These are phyloP conservation scores for Solanum hybrid DNA, from an alignment of 305 asterid genomes.

Conservation along the genomic window DNA sequence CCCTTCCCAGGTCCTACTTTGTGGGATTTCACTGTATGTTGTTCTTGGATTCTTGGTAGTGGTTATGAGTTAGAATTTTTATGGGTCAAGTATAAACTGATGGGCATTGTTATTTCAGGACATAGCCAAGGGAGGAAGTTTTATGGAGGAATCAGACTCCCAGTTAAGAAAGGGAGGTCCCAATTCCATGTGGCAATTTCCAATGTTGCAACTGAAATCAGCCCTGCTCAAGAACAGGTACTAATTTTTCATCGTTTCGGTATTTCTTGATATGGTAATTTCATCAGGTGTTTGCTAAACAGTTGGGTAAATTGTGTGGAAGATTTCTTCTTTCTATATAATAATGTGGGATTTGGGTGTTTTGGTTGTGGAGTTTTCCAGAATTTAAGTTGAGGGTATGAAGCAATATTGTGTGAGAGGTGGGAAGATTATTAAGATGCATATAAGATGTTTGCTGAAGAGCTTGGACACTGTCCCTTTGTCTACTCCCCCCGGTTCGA, in stretches of 20 bases:
- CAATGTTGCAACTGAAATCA: constrained; percentile 57
- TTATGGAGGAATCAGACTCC: constrained; percentile 41
- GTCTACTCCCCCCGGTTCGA: not conserved
- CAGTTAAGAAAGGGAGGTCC: constrained; percentile 39
- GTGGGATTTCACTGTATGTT: not conserved
- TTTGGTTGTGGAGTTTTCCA: not conserved
- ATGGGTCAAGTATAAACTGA: not conserved
- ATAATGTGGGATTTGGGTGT: not conserved
- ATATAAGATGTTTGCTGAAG: not conserved
- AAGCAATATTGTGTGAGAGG: not conserved
- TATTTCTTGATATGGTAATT: not conserved
- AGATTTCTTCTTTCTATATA: not conserved
- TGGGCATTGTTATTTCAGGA: constrained; percentile 19
- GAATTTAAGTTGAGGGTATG: not conserved
- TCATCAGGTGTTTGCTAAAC: not conserved
- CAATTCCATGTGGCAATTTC: constrained; percentile 48
- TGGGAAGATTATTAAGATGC: not conserved
- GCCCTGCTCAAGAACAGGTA: constrained; percentile 62
- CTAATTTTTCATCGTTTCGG: not conserved
- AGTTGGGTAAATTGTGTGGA: not conserved
- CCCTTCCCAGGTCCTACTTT: not conserved
- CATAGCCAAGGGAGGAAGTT: constrained; percentile 41
- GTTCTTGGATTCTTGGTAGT: not conserved
- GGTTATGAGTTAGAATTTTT: not conserved
- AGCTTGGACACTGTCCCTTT: not conserved